A percentile compares a stretch with the other conserved stretches of the same genome.
These are phyloP conservation scores for Colletotrichum scovillei DNA, from an alignment of 2,329 filamentous ascomycete species.

Conservation along the genomic window DNA sequence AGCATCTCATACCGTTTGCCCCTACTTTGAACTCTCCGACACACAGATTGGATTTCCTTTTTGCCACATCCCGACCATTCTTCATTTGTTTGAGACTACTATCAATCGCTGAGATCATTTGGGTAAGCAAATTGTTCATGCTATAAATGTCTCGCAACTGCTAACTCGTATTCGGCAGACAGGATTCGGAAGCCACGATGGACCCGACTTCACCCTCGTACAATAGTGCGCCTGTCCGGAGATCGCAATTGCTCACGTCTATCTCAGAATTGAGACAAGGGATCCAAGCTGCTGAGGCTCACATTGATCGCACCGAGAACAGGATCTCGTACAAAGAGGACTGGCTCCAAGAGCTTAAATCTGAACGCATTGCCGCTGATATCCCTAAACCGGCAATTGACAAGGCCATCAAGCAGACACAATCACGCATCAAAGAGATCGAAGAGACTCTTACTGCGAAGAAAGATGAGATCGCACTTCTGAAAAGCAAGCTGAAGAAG, in stretches of 20 bases:
- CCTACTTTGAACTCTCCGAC: not conserved
- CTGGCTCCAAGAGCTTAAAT: conserved; percentile 9
- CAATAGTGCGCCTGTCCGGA: not conserved
- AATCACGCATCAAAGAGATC: not conserved
- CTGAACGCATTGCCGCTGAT: not conserved
- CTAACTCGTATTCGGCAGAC: not conserved
- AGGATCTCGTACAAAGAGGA: conserved; percentile 21
- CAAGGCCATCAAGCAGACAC: not conserved
- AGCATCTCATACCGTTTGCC: not conserved
- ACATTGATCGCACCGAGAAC: conserved; percentile 16
- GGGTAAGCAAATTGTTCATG: not conserved
- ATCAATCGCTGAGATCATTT: not conserved
- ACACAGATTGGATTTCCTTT: not conserved
- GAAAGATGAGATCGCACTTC: conserved; percentile 1
- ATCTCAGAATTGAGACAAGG: not conserved
- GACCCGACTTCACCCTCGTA: not conserved
- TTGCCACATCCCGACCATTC: not conserved
- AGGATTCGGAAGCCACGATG: not conserved
- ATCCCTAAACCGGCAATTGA: not conserved
- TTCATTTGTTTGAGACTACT: not conserved
- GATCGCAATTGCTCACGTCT: conserved; percentile 3
- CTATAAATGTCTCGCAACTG: not conserved
- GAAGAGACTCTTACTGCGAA: not conserved
- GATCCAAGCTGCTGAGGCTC: not conserved
- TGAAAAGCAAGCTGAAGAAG: conserved; percentile 6